Conservation (phyloP, 495 filamentous ascomycete species). For the Astrothelium macrocarpum region DNA sequence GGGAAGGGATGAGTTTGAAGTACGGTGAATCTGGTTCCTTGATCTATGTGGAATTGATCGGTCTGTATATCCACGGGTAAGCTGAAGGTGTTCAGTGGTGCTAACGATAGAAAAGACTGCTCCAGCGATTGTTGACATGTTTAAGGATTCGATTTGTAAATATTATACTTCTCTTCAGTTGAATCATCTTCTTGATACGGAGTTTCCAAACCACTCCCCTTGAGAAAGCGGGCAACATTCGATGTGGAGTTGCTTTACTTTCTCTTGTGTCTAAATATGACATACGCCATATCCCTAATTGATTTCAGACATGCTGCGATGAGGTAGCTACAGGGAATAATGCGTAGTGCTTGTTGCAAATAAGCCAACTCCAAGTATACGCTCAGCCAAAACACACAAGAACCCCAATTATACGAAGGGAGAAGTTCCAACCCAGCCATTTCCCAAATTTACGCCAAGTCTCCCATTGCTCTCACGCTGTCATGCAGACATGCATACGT, state of each 20-base stretch:
- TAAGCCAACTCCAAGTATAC: background rate
- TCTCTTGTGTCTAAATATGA: background rate
- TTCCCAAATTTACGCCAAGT: background rate
- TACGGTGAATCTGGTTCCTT: too few relatives aligned
- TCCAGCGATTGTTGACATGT: background rate
- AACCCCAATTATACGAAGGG: background rate
- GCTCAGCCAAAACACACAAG: background rate
- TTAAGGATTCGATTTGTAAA: background rate
- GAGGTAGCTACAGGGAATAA: conserved; percentile 1
- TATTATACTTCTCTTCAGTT: background rate
- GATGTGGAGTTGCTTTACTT: background rate
- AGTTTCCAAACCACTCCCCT: background rate
- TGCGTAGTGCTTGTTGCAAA: background rate
- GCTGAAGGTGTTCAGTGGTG: too few relatives aligned
- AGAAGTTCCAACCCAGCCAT: background rate
- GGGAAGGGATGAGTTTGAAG: background rate
- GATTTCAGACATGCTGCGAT: background rate
- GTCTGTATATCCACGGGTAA: background rate
- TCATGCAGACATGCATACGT: background rate
- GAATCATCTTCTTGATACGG: background rate
- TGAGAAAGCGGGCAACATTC: background rate
- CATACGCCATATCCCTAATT: background rate
- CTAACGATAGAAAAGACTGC: too few relatives aligned
- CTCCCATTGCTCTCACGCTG: background rate
- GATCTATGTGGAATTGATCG: background rate